Evolutionary conservation across 2,329 filamentous ascomycete genomes (phyloP).

Genomic region (Diaporthe velutina): DNA sequence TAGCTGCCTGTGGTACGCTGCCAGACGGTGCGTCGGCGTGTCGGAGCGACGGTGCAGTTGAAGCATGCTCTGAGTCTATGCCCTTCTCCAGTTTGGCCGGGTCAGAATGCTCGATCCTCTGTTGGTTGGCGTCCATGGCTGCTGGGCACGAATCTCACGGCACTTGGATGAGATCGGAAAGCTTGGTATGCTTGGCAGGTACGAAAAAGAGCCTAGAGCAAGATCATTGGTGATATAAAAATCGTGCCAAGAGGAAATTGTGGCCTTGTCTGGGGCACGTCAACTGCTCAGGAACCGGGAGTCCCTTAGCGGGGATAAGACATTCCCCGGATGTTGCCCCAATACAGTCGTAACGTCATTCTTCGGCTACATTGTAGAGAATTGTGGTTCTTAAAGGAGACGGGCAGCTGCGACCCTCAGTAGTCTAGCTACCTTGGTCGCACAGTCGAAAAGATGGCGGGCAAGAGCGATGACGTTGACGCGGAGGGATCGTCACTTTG

Average conservation of each 20-base stretch:
- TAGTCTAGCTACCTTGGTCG: background rate
- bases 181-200: constrained; percentile 15
- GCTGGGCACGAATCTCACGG: background rate
- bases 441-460: background rate
- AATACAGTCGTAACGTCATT: constrained; percentile 1
- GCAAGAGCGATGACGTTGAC: constrained; percentile 7
- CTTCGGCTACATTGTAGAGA: background rate
- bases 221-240: background rate
- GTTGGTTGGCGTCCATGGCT: background rate
- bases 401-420: background rate
- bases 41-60: background rate
- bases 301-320: background rate
- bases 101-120: background rate
- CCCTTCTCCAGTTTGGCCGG: constrained; percentile 20
- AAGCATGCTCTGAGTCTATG: background rate
- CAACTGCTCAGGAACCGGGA: background rate
- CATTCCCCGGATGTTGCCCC: background rate
- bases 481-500: background rate
- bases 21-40: background rate
- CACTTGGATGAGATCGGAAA: background rate
- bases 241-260: background rate
- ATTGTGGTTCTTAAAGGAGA: background rate
- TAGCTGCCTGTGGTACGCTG: too few species aligned
- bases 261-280: background rate
- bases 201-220: too few species aligned